Percentiles rank a stretch among this genome's conserved stretches.
These are phyloP conservation scores for Xylariomycetidae sp. DNA, from an alignment of 2,329 filamentous ascomycete species.

Conservation along the genomic window DNA sequence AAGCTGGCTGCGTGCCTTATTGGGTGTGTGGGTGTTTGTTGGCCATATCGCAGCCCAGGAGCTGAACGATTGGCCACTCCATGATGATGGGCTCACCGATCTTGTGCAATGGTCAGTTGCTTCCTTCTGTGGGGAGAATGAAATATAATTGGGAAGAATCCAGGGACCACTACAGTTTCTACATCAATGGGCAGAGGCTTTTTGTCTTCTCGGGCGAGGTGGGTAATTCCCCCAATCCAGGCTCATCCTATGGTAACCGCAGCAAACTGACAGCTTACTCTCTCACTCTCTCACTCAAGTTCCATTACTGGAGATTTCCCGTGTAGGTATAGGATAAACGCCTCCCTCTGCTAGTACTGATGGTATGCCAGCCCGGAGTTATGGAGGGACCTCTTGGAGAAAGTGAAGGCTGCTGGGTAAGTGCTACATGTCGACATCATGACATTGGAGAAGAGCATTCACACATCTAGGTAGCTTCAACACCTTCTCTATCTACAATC, in stretches of 20 bases:
- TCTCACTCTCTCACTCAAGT: too few relatives aligned
- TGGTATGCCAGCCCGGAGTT: slow-evolving; percentile 27
- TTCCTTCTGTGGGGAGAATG: background rate
- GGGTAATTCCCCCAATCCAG: slow-evolving; percentile 1
- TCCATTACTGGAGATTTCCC: slow-evolving; percentile 38
- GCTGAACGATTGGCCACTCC: slow-evolving; percentile 27
- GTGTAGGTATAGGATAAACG: slow-evolving; percentile 25
- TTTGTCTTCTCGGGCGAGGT: slow-evolving; percentile 40
- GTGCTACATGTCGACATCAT: background rate
- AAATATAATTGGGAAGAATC: background rate
- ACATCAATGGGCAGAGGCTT: slow-evolving; percentile 34
- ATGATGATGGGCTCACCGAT: slow-evolving; percentile 27
- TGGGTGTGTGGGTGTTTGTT: too few relatives aligned
- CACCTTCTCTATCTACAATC: slow-evolving; percentile 37
- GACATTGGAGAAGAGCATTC: background rate
- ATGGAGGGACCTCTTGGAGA: slow-evolving; percentile 38
- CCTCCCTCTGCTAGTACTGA: accelerated
- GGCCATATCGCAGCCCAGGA: too few relatives aligned
- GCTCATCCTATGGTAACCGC: slow-evolving; percentile 3
- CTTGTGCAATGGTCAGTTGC: slow-evolving; percentile 27
- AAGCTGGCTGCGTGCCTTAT: too few relatives aligned
- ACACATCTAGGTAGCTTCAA: slow-evolving; percentile 30
- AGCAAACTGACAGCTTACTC: background rate
- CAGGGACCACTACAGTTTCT: slow-evolving; percentile 38
- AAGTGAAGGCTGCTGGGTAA: slow-evolving; percentile 37